Evolutionary conservation across 345 rosid genomes (phyloP), one percentile per base, ranked within the genome.

Genomic region (Leavenworthia alabamica): DNA sequence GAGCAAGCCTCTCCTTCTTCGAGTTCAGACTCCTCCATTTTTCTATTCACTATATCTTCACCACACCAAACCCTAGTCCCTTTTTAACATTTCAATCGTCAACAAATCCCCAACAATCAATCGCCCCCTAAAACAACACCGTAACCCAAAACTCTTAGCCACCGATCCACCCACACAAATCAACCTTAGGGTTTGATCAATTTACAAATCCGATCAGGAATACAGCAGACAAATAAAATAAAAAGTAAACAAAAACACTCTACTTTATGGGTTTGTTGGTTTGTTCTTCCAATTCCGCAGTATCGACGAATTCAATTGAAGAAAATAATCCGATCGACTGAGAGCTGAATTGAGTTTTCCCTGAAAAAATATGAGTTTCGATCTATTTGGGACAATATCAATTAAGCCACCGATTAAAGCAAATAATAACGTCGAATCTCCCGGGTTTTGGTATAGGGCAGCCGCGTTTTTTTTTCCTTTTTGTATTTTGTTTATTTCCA

Each of bases 1-100:
- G 83, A 80, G 75, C 77, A 84, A 64, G 90, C 90, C 65, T 84
- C 90, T 64, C 90, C 90, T 73, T 84, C 86, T 75, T 84, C 90
- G 67, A 82, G 86, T 64, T 84, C 86, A 54, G 77, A 75, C 70
- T 84, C 90, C 62, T 75, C 86, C 83, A 81, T 81, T 8, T 81
- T 8, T 26, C 66, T 72, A 8, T 7, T 3, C 33, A 59, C 53
- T 17, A 41, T 63, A 32, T 24, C 63, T 44, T 48, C 64, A 67
- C 50, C 67, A 64, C 56, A 68, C 42, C 42, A 64, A 75, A 69
- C 65, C 78, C 79, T 60, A 76, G 66, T 46, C 78, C 79, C 75
- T 75, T 67, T 62, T 69, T 54, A 64, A 60, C 79, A 81, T 79
- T 78, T 41, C 73, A 77, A 63, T 64, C 73, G 12, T 66, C n/a